Conservation (phyloP, 2,329 filamentous ascomycete genomes). For the Colletotrichum echinochloae region DNA sequence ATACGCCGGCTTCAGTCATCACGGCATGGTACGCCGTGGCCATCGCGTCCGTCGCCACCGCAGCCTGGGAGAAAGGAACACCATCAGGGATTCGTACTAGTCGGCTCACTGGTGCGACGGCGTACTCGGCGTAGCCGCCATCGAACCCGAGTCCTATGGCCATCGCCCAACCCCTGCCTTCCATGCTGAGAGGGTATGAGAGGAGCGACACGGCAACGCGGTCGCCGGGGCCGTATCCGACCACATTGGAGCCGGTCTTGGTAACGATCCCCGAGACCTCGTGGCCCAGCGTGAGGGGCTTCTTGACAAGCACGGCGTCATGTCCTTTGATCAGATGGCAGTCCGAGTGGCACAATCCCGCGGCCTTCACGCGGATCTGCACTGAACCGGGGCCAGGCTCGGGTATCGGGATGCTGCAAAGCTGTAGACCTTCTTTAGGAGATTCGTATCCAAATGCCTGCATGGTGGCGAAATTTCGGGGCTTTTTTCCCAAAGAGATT, state of each 20-base stretch:
- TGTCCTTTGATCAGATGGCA: constrained; percentile 4
- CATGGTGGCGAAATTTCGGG: not conserved
- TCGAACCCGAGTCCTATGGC: constrained; percentile 21
- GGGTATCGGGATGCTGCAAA: constrained; percentile 14
- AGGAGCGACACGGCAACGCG: constrained; percentile 13
- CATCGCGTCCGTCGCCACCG: constrained; percentile 55
- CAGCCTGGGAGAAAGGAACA: constrained; percentile 46
- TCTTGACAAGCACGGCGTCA: not conserved
- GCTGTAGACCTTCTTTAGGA: constrained; percentile 1
- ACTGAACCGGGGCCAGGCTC: constrained; percentile 19
- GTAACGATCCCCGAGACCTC: constrained; percentile 24
- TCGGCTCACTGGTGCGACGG: not conserved
- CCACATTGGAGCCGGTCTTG: not conserved
- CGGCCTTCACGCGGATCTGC: constrained; percentile 24
- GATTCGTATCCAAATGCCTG: not conserved
- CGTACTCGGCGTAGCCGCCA: constrained; percentile 24
- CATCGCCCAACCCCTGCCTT: not conserved
- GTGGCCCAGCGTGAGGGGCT: constrained; percentile 31
- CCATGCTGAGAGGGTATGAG: not conserved
- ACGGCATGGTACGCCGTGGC: constrained; percentile 56
- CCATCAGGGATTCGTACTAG: constrained; percentile 39
- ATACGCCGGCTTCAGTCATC: constrained; percentile 49
- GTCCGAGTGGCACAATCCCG: constrained; percentile 27
- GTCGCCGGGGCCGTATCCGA: not conserved
- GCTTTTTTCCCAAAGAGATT: not conserved